These are phyloP conservation scores for Parietaria judaica DNA, from an alignment of 306 rosid genomes.

Conservation along the genomic window DNA sequence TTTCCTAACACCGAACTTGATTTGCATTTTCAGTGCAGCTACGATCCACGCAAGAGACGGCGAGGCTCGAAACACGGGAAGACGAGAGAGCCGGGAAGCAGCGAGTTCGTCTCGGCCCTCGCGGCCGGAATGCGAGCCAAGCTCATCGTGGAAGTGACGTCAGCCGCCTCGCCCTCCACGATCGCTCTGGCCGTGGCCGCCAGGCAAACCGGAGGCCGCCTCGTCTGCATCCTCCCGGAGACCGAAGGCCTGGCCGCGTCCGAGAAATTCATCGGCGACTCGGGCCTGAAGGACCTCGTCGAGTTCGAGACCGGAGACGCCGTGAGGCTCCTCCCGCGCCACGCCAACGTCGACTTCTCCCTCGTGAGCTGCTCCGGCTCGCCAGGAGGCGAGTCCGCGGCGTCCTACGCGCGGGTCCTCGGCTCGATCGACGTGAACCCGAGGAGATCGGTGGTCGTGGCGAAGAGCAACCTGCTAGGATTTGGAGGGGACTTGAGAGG, in stretches of 20 bases:
- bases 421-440: slow-evolving; percentile 41
- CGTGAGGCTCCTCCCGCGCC: slow-evolving; percentile 24
- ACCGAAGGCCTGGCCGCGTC: slow-evolving; percentile 39
- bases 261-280: slow-evolving; percentile 29
- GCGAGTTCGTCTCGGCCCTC: slow-evolving; percentile 57
- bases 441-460: slow-evolving; percentile 46
- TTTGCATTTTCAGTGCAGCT: slow-evolving; percentile 33
- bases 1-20: not conserved
- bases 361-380: slow-evolving; percentile 37
- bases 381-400: slow-evolving; percentile 22
- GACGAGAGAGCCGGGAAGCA: slow-evolving; percentile 49
- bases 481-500: slow-evolving; percentile 25
- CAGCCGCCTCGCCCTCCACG: slow-evolving; percentile 44
- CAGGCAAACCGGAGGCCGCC: slow-evolving; percentile 43
- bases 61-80: slow-evolving; percentile 24
- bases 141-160: slow-evolving; percentile 57
- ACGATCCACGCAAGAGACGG: slow-evolving; percentile 22
- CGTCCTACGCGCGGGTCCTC: slow-evolving; percentile 29
- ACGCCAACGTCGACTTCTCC: slow-evolving; percentile 55
- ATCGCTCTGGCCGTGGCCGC: slow-evolving; percentile 61
- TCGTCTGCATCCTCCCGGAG: slow-evolving; percentile 56
- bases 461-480: slow-evolving; percentile 30
- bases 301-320: slow-evolving; percentile 61
- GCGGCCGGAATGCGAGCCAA: slow-evolving; percentile 73
- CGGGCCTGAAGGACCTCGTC: slow-evolving; percentile 44